Conservation (phyloP, 495 filamentous ascomycete species). For the Hypoxylon fuscum region DNA sequence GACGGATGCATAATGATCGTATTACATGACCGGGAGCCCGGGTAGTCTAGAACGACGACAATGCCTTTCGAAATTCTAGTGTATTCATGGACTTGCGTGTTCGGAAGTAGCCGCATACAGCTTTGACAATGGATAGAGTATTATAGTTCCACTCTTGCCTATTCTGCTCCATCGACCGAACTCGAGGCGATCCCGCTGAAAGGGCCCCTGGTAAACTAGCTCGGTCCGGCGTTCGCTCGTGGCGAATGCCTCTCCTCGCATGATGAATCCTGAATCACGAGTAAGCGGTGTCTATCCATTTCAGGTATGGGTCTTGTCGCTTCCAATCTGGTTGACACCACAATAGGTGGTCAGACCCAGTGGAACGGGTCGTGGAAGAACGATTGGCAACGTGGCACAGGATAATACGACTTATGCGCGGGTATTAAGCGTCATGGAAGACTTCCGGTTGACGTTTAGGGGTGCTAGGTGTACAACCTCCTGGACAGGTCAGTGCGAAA, state of each 20-base stretch:
- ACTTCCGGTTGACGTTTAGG: conserved; percentile 1
- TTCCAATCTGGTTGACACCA: not conserved
- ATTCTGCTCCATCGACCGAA: conserved; percentile 5
- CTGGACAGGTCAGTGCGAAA: conserved; percentile 27
- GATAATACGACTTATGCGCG: not conserved
- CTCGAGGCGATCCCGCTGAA: not conserved
- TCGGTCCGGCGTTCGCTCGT: not conserved
- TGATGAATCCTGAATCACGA: conserved; percentile 6
- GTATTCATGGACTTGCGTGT: not conserved
- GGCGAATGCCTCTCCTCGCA: conserved; percentile 5
- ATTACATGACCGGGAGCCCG: not conserved
- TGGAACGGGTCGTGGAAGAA: not conserved
- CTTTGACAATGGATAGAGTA: too few relatives aligned
- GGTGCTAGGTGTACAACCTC: conserved; percentile 9
- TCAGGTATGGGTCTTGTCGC: conserved; percentile 2
- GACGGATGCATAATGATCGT: too few relatives aligned
- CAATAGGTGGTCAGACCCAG: not conserved
- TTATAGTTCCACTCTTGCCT: conserved; percentile 14
- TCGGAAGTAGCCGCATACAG: not conserved
- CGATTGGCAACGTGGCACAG: not conserved
- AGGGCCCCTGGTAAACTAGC: not conserved
- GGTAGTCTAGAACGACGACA: not conserved
- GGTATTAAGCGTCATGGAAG: conserved; percentile 4
- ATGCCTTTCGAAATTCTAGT: not conserved
- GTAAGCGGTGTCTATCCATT: conserved; percentile 18